These are phyloP conservation scores for Cantharellus anzutake DNA, from an alignment of 768 basidiomycete genomes.

Conservation along the genomic window DNA sequence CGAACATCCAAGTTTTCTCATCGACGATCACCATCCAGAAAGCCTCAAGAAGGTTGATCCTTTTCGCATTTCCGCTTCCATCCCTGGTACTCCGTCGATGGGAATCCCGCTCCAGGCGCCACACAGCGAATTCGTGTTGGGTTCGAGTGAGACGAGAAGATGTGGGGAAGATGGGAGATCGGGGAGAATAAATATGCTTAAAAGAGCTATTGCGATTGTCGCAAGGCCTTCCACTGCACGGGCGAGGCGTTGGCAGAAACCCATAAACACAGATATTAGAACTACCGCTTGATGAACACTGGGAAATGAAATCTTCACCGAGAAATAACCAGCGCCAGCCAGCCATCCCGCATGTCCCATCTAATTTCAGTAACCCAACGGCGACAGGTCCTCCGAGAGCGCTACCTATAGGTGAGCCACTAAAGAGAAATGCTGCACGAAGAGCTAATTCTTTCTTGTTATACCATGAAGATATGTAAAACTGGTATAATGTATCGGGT, in stretches of 20 bases:
- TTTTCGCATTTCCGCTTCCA: background rate
- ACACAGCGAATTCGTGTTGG: background rate
- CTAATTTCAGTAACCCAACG: conserved; percentile 62
- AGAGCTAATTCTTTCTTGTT: conserved; percentile 21
- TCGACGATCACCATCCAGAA: background rate
- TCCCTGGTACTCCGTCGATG: too few relatives aligned
- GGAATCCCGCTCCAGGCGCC: background rate
- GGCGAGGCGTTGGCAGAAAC: too few relatives aligned
- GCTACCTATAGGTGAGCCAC: conserved; percentile 55
- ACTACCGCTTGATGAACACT: background rate
- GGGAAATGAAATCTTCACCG: conserved; percentile 1
- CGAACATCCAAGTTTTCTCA: background rate
- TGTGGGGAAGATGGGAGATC: conserved; percentile 36
- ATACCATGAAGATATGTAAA: conserved; percentile 33
- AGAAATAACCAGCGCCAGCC: conserved; percentile 49
- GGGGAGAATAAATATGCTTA: conserved; percentile 46
- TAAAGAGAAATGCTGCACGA: conserved; percentile 31
- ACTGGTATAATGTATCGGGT: background rate
- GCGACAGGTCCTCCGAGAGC: conserved; percentile 68
- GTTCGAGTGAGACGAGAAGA: background rate
- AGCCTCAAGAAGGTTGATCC: background rate
- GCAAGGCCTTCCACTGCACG: background rate
- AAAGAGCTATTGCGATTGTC: conserved; percentile 21
- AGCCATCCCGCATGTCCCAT: conserved; percentile 38
- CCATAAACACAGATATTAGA: too few relatives aligned